phyloP scores from a whole-genome alignment of 1,284 basidiomycete species.

The Trichosporon faecale region DNA sequence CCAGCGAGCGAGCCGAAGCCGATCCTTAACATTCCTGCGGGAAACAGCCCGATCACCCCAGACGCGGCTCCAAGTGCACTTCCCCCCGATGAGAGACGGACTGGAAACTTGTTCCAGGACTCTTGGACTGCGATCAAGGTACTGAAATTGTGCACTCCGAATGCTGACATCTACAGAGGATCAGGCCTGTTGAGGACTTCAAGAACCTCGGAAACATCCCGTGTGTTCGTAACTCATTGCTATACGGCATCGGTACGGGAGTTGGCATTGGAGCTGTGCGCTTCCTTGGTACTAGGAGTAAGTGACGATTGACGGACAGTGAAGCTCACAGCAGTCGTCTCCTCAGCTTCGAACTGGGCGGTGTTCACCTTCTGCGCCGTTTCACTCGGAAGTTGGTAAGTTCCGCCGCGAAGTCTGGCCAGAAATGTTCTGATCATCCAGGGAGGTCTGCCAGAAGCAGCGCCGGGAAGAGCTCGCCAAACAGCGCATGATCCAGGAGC shows the following conservation, averaged over 20 bases:
- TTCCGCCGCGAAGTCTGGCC: not conserved
- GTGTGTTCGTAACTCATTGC: conserved; percentile 45
- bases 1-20: conserved; percentile 7
- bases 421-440: conserved; percentile 16
- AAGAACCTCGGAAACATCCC: conserved; percentile 42
- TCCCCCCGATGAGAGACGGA: conserved; percentile 22
- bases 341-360: conserved; percentile 43
- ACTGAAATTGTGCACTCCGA: not conserved
- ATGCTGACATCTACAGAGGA: conserved; percentile 14
- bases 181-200: conserved; percentile 25
- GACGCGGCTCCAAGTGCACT: conserved; percentile 15
- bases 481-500: conserved; percentile 48
- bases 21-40: conserved; percentile 34
- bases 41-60: conserved; percentile 32
- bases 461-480: conserved; percentile 43
- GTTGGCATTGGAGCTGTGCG: conserved; percentile 43
- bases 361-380: conserved; percentile 44
- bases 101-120: conserved; percentile 31
- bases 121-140: conserved; percentile 32
- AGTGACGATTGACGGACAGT: conserved; percentile 16
- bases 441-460: conserved; percentile 46
- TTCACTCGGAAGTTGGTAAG: conserved; percentile 41
- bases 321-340: conserved; percentile 14
- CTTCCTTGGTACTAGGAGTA: conserved; percentile 44
- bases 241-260: conserved; percentile 50